phyloP scores from a whole-genome alignment of 305 asterid species.

The Rubia tinctorum region DNA sequence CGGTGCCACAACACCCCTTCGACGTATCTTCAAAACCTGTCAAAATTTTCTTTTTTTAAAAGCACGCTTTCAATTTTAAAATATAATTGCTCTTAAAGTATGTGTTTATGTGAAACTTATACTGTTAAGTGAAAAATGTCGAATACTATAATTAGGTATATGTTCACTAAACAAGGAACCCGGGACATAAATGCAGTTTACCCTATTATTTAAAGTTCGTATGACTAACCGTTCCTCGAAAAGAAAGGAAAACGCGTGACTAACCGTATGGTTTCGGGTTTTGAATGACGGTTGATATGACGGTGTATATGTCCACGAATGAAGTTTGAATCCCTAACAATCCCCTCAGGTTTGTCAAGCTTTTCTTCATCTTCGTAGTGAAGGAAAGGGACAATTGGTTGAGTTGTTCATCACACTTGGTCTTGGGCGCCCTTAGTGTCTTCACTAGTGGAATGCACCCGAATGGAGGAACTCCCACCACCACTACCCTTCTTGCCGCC shows the following conservation, averaged over 20 bases:
- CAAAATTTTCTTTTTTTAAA: neutral
- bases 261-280: constrained; percentile 41
- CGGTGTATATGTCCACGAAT: constrained; percentile 32
- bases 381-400: constrained; percentile 43
- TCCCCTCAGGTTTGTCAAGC: constrained; percentile 19
- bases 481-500: constrained; percentile 40
- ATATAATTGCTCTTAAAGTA: no score
- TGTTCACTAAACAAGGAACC: no score
- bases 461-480: constrained; percentile 46
- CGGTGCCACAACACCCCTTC: constrained; percentile 54
- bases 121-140: no score
- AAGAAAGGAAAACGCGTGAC: no score
- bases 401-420: constrained; percentile 29
- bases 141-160: no score
- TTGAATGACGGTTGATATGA: constrained; percentile 25
- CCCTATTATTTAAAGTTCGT: no score
- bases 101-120: no score
- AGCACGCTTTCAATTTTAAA: no score
- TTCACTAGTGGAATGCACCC: constrained; percentile 44
- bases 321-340: constrained; percentile 20
- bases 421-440: constrained; percentile 23
- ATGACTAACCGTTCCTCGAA: no score
- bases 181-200: no score
- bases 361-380: constrained; percentile 27
- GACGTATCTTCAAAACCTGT: constrained; percentile 43